phyloP scores from a whole-genome alignment of 2,329 filamentous ascomycete species.

The Amauroascus niger region DNA sequence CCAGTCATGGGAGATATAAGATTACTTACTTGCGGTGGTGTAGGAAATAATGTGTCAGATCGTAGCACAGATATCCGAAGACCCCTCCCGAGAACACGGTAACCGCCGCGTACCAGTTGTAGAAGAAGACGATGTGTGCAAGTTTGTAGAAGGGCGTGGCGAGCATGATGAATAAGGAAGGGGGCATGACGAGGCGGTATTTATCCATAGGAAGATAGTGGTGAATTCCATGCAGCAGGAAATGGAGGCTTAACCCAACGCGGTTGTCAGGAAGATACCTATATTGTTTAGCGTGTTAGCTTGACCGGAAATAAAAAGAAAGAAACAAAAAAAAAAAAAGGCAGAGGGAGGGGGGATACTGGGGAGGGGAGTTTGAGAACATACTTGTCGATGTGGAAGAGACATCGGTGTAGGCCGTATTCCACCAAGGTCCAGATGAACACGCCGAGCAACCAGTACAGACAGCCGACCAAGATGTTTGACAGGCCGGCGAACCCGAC shows the following conservation, averaged over 20 bases:
- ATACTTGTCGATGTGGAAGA: conserved; percentile 91
- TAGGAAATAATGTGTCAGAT: conserved; percentile 96
- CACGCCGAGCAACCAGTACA: conserved; percentile 62
- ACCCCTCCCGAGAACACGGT: conserved; percentile 80
- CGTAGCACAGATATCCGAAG: conserved; percentile 93
- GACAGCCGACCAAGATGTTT: conserved; percentile 39
- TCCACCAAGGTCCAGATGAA: conserved; percentile 83
- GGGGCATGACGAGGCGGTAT: conserved; percentile 94
- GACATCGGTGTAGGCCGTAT: conserved; percentile 75
- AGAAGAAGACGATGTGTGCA: conserved; percentile 70
- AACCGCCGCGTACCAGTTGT: conserved; percentile 72
- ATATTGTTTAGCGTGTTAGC: conserved; percentile 17
- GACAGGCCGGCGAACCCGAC: conserved; percentile 54
- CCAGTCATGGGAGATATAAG: neutral
- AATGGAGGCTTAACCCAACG: conserved; percentile 76
- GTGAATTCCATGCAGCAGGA: conserved; percentile 91
- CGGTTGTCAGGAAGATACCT: conserved; percentile 87
- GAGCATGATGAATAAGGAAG: conserved; percentile 71
- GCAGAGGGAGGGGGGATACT: too few species aligned
- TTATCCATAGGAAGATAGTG: conserved; percentile 99
- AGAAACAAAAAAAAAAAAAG: neutral
- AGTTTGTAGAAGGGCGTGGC: conserved; percentile 88
- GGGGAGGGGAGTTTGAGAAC: too few species aligned
- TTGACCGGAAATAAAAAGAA: neutral
- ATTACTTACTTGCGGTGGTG: conserved; percentile 71